Evolutionary conservation across 2,329 filamentous ascomycete genomes (phyloP), one percentile per base, ranked within the genome.

Genomic region (Nannizziopsis arthrosporioides): DNA sequence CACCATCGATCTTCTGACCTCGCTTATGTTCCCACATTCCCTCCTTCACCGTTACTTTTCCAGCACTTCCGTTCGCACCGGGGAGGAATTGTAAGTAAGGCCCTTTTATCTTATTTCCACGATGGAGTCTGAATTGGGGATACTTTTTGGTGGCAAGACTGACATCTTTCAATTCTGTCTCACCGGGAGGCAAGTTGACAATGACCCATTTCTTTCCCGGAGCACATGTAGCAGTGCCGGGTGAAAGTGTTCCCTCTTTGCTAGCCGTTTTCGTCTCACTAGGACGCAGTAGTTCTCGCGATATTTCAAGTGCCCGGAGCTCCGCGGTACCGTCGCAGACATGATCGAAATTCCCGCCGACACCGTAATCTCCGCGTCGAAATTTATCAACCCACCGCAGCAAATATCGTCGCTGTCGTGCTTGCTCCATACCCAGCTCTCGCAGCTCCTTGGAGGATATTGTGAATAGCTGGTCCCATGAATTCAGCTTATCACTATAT

Each of bases 1-100:
- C 92, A 61, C 92, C 92, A 68, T 96, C 89, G 56, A 98, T 82
- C 81, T 96, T 96, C 61, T 80, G 80, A 22, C 92, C 90, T 59
- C 82, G 77, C 63, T 77, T 82, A 59, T 88, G 75, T 72, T 96
- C 90, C 92, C 90, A 96, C 73, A 96, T 83, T 8, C 90, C 88
- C 65, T 95, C 89, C 49, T 81, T 79, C 17, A 85, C 75, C 54
- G 74, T 73, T 56, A 96, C 74, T 44, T 74, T 72, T 9, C 82
- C 85, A 7, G 78, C 80, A 36, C 71, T 69, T 1, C 78, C 75
- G 50, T 69, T 65, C 31, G 69, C 68, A 1, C 77, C 77, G 65
- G 84, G 81, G 22, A 89, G 62, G 3, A 80, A 78, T 61, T 82
- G 72, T 5, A 88, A 77, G 58, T 81, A 84, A 1, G 85, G 85